phyloP scores from a whole-genome alignment of 148 eudicot species.

The Amaranthus palmeri region DNA sequence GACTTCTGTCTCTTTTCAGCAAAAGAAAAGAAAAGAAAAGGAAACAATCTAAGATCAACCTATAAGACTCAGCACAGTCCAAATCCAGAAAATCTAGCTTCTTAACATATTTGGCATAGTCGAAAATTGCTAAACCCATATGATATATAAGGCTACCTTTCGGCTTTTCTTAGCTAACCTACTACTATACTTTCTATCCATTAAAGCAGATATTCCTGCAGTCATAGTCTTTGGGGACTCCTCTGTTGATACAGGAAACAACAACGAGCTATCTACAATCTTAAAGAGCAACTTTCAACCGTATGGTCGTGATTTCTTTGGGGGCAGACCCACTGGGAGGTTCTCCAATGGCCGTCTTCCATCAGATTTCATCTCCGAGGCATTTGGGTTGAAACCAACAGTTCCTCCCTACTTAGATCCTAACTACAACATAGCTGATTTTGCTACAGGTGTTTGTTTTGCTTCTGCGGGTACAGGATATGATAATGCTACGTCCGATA shows the following conservation, averaged over 20 bases:
- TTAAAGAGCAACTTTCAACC: constrained; percentile 47
- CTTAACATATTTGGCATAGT: neutral
- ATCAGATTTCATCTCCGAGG: constrained; percentile 53
- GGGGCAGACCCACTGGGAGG: constrained; percentile 46
- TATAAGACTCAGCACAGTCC: neutral
- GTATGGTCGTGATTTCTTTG: constrained; percentile 52
- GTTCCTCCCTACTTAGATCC: constrained; percentile 54
- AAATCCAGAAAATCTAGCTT: neutral
- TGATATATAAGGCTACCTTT: constrained; percentile 18
- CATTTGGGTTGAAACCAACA: constrained; percentile 39
- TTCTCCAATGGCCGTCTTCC: constrained; percentile 56
- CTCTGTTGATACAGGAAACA: constrained; percentile 59
- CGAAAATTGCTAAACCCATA: constrained; percentile 9
- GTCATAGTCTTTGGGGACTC: constrained; percentile 60
- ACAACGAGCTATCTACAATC: constrained; percentile 42
- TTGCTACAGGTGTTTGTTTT: constrained; percentile 55
- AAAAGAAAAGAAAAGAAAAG: neutral
- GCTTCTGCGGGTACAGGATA: constrained; percentile 67
- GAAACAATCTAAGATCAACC: neutral
- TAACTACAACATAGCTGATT: constrained; percentile 33
- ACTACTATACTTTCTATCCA: constrained; percentile 18
- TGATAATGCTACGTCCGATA: constrained; percentile 43
- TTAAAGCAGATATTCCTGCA: constrained; percentile 39
- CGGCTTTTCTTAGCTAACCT: constrained; percentile 29
- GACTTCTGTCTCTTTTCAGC: neutral